Conservation (phyloP, 345 rosid species). For the Euphorbia peplus region DNA sequence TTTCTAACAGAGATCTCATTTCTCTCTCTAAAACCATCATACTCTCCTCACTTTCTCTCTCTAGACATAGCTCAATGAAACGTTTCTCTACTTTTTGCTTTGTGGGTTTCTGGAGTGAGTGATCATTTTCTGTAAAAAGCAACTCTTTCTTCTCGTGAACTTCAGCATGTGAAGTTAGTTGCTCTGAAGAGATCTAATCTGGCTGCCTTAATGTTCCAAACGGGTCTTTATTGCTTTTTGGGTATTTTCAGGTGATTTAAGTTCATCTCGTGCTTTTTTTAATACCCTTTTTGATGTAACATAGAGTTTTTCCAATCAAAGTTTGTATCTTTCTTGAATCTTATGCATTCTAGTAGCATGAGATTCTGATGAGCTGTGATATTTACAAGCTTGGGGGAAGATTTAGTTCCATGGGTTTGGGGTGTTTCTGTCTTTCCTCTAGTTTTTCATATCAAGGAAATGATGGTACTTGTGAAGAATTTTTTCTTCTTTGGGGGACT, state of each 20-base stretch:
- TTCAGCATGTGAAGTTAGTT: conserved; percentile 64
- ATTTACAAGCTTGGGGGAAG: conserved; percentile 11
- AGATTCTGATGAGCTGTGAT: conserved; percentile 3
- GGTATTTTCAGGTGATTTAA: conserved; percentile 36
- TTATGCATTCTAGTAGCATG: conserved; percentile 12
- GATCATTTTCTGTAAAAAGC: conserved; percentile 46
- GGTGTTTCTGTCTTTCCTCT: conserved; percentile 14
- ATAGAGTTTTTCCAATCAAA: conserved; percentile 22
- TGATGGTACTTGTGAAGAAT: conserved; percentile 16
- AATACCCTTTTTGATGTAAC: conserved; percentile 19
- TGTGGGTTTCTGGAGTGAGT: conserved; percentile 20
- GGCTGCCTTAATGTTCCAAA: conserved; percentile 32
- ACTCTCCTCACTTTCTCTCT: conserved; percentile 22
- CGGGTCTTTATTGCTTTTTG: conserved; percentile 37
- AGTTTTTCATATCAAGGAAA: conserved; percentile 10
- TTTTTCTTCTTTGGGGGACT: conserved; percentile 13
- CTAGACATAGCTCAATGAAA: neutral
- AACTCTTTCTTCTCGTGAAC: conserved; percentile 29
- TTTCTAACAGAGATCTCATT: conserved; percentile 45
- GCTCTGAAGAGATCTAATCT: conserved; percentile 38
- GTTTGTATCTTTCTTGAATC: conserved; percentile 4
- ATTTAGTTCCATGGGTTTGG: conserved; percentile 24
- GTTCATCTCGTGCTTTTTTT: conserved; percentile 4
- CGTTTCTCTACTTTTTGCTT: conserved; percentile 13
- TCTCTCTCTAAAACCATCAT: neutral